Evolutionary conservation across 2,329 filamentous ascomycete species (phyloP).

Genomic region (Arthrobotrys entomopaga): DNA sequence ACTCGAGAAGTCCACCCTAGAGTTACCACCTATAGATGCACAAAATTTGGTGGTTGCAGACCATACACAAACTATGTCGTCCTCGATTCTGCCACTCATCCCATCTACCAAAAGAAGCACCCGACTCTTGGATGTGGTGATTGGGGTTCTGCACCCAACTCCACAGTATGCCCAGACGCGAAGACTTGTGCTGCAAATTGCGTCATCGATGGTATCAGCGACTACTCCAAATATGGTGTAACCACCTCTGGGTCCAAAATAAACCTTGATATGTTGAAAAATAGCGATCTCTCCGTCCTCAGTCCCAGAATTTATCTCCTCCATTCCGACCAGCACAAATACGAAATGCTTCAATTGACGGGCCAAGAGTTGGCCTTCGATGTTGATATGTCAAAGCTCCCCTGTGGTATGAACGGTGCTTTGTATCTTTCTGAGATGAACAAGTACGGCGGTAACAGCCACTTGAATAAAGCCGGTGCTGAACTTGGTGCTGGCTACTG

Average conservation of each 20-base stretch:
- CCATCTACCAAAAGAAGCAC: conserved; percentile 63
- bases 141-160: conserved; percentile 62
- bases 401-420: conserved; percentile 63
- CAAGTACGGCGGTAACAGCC: conserved; percentile 60
- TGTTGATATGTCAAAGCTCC: conserved; percentile 63
- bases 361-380: conserved; percentile 65
- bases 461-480: conserved; percentile 61
- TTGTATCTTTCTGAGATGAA: conserved; percentile 63
- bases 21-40: conserved; percentile 68
- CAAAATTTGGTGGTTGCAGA: conserved; percentile 66
- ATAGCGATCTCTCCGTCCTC: conserved; percentile 58
- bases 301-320: conserved; percentile 65
- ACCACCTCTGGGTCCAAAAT: conserved; percentile 61
- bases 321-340: conserved; percentile 62
- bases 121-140: conserved; percentile 60
- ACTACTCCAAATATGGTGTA: conserved; percentile 66
- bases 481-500: conserved; percentile 63
- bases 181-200: conserved; percentile 68
- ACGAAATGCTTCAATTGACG: conserved; percentile 64
- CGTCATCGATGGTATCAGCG: conserved; percentile 67
- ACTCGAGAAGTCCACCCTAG: conserved; percentile 66
- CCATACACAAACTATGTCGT: conserved; percentile 66
- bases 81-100: conserved; percentile 65
- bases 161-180: conserved; percentile 66
- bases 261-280: conserved; percentile 60